A percentile compares a stretch with the other conserved stretches of the same genome.
These are phyloP conservation scores for Schwanniomyces polymorphus DNA, from an alignment of 805 yeast species.

Conservation along the genomic window DNA sequence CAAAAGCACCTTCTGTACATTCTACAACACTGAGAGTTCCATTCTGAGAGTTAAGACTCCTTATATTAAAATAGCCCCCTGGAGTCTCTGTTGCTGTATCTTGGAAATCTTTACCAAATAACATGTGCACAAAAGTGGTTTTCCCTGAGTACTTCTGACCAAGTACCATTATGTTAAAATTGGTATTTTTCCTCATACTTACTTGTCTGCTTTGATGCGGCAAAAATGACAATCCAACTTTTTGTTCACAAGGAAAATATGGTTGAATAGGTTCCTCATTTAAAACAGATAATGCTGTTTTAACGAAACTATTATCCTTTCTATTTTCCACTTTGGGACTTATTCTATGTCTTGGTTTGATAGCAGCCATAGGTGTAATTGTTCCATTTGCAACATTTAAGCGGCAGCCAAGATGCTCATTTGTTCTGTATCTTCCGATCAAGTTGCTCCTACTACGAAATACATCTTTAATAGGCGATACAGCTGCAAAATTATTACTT, in stretches of 20 bases:
- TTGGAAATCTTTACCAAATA: slow-evolving; percentile 50
- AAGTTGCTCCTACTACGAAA: too few relatives aligned
- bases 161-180: slow-evolving; percentile 38
- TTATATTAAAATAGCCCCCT: slow-evolving; percentile 17
- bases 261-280: not conserved
- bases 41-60: not conserved
- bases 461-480: too few relatives aligned
- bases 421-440: not conserved
- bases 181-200: slow-evolving; percentile 26
- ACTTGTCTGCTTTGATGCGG: slow-evolving; percentile 29
- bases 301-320: not conserved
- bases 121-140: slow-evolving; percentile 76
- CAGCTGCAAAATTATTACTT: too few relatives aligned
- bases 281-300: not conserved
- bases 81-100: slow-evolving; percentile 10
- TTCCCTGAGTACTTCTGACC: slow-evolving; percentile 53
- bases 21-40: slow-evolving; percentile 64
- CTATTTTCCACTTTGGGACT: not conserved
- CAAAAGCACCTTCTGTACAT: not conserved
- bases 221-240: slow-evolving; percentile 22
- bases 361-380: not conserved
- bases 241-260: not conserved
- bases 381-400: not conserved
- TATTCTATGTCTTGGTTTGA: not conserved
- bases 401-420: not conserved